Evolutionary conservation across 2,329 filamentous ascomycete genomes (phyloP), one percentile per base, ranked within the genome.

Genomic region (Fusarium staphyleae): DNA sequence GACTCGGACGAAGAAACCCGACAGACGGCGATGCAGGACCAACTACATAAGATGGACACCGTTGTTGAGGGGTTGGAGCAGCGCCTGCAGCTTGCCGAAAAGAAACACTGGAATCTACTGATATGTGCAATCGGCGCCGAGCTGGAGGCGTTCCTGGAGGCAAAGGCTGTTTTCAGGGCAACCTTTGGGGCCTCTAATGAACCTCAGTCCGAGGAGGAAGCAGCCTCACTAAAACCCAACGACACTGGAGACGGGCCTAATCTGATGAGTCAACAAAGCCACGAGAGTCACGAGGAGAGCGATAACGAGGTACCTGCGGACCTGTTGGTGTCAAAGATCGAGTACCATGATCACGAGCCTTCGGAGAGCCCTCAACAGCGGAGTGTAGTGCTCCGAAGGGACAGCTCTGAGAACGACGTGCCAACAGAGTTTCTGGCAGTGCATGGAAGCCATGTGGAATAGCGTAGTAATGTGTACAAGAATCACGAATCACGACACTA

Each of bases 71-170:
- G 81, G 3, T 72, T 93, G 4, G 79, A 86, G 46, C 72, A 77
- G 13, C 78, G 81, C 15, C 66, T 86, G 19, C 74, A 77, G 2
- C 67, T 80, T 3, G 87, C 87, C 0, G 83, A 89, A 55, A 74
- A 78, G 1, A 82, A 82, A 50, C 79, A 81, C 13, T 93, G 90
- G 89, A 92, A 88, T 50, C 74, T 93, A 13, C 77, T 93, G 14
- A 86, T 92, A 4, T 89, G 85, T 44, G 89, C 88, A 10, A 85
- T 93, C 28, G 88, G 89, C 1, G 89, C 90, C 0, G 90, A 91
- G 69, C 68, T 89, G 2, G 86, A 88, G 52, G 87, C 87, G 3
- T 86, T 90, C 55, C 75, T 75, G 26, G 82, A 87, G 64, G 86
- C 86, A 1, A 79, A 81, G 61, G 71, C 76, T 3, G 76, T 90